A percentile compares a stretch with the other conserved stretches of the same genome.
These are phyloP conservation scores for Calvatia gigantea DNA, from an alignment of 768 basidiomycete genomes.

Conservation along the genomic window DNA sequence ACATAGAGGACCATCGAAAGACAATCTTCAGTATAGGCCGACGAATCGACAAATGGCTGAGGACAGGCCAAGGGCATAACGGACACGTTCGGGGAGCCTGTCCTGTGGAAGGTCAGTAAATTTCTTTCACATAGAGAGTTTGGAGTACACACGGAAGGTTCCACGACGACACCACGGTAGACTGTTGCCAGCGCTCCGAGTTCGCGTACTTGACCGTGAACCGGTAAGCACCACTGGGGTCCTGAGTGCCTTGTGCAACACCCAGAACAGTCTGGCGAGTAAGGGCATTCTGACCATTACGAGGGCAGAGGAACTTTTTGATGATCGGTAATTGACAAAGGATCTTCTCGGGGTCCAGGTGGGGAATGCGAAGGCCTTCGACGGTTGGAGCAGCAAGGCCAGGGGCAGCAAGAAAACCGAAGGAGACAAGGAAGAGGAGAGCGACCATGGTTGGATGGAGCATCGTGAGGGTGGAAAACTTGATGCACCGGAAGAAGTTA, in stretches of 20 bases:
- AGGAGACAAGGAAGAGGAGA: constrained; percentile 27
- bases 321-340: constrained; percentile 47
- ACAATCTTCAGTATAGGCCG: constrained; percentile 72
- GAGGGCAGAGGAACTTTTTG: constrained; percentile 39
- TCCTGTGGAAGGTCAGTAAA: constrained; percentile 29
- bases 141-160: constrained; percentile 50
- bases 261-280: constrained; percentile 49
- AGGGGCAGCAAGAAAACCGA: constrained; percentile 25
- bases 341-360: constrained; percentile 33
- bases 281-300: constrained; percentile 22
- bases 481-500: constrained; percentile 5
- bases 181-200: constrained; percentile 58
- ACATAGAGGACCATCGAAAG: constrained; percentile 76
- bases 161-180: constrained; percentile 54
- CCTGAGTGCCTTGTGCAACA: constrained; percentile 47
- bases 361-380: constrained; percentile 28
- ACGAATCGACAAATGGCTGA: constrained; percentile 49
- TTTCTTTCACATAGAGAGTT: neutral
- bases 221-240: constrained; percentile 46
- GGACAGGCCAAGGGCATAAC: constrained; percentile 70
- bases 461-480: constrained; percentile 16
- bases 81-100: constrained; percentile 46
- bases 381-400: constrained; percentile 26
- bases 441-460: constrained; percentile 26
- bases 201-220: constrained; percentile 68